Evolutionary conservation across 768 basidiomycete genomes (phyloP), one percentile per base, ranked within the genome.

Genomic region (Goffeauzyma gilvescens): DNA sequence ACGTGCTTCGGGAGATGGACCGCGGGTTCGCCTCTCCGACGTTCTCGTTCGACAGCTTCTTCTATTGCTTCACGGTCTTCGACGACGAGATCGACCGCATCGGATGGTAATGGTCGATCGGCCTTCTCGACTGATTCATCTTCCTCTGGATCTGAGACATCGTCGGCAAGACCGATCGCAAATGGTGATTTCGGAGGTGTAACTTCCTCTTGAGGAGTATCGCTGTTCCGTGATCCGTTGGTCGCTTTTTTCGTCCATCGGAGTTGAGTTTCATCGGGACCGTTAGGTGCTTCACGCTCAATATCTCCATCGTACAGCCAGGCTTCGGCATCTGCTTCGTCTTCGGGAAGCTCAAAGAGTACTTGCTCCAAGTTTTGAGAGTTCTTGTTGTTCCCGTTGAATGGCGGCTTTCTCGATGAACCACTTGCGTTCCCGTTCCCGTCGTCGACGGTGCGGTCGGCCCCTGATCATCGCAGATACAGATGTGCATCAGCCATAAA

Each of bases 41-140:
- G 65, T 49, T 78, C 75, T 32, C 69, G 66, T 21, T 64, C 60
- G 52, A 68, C 66, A 22, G 72, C 72, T 43, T 53, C 57, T 47
- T 73, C 69, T 23, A 69, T 72, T 3, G 75, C 75, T 6, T 67
- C 57, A 6, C 58, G 48, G 54, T 78, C 79, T 54, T 81, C 80
- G 0, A 89, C 75, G 4, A 95, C 72, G 14, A 98, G 68, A 55
- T 98, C 90, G 1, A 95, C 78, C 1, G 89, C 87, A 50, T 95
- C 68, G 0, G 58, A 48, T 5, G 65, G 68, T 24, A 67, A 42
- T 17, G 52, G 47, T 38, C 55, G 48, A 7, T 50, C 39, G 7
- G 50, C 45, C 14, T 44, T 38, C 17, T 54, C 47, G 22, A 52
- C 55, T 31, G 34, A 42, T 5, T 50, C 41, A 12, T 49, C 49